phyloP scores from a whole-genome alignment of 345 rosid species.

The Bruguiera sexangula region DNA sequence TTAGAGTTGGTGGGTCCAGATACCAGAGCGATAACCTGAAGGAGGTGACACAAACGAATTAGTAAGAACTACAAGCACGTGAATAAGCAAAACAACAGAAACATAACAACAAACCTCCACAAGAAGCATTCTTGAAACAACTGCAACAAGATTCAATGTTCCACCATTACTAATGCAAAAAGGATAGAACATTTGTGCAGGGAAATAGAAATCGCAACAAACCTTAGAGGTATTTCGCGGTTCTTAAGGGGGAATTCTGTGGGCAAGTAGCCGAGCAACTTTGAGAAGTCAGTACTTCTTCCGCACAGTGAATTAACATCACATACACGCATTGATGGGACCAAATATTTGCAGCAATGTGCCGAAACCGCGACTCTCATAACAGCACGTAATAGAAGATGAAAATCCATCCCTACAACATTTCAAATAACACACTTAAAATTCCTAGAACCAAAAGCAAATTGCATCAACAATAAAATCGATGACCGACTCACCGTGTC shows the following conservation, averaged over 20 bases:
- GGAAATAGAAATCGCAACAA: slow-evolving; percentile 6
- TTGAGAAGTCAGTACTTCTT: slow-evolving; percentile 32
- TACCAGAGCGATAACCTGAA: slow-evolving; percentile 71
- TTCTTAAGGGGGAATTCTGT: slow-evolving; percentile 33
- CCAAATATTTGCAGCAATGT: slow-evolving; percentile 29
- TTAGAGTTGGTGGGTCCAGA: slow-evolving; percentile 56
- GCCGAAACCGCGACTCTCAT: slow-evolving; percentile 47
- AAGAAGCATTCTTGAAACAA: neutral
- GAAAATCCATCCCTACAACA: slow-evolving; percentile 41
- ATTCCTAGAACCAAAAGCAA: neutral
- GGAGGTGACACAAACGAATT: neutral
- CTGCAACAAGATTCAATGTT: neutral
- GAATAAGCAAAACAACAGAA: neutral
- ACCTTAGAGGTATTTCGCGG: slow-evolving; percentile 59
- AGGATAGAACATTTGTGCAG: no score
- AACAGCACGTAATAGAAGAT: slow-evolving; percentile 43
- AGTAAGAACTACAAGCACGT: slow-evolving; percentile 2
- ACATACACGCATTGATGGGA: slow-evolving; percentile 9
- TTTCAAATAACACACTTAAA: neutral
- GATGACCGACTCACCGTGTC: slow-evolving; percentile 37
- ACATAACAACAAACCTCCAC: neutral
- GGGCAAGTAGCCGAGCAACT: slow-evolving; percentile 47
- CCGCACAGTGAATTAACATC: slow-evolving; percentile 25
- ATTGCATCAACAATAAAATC: neutral
- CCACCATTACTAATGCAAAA: no score